Base-by-base conservation (phyloP, 169 alveolate species). In the Eimeria zaria region DNA sequence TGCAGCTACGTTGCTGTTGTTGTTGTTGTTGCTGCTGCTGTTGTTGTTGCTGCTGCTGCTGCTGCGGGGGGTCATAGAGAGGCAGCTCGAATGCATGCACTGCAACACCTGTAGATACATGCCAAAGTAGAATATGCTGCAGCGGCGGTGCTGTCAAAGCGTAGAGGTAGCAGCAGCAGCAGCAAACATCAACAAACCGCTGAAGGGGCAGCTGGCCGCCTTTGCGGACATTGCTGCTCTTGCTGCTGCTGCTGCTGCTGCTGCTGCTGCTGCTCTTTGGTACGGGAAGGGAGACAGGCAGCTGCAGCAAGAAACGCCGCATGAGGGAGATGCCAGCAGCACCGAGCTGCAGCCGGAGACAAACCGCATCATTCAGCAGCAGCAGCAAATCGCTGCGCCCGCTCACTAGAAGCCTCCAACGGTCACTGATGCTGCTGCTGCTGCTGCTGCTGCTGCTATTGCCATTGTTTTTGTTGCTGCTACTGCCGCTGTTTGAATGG, bases 81-180 rank as follows among this genome's bases (percentile, higher is more conserved):
- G 91, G 91, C 91, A 83, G 74, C 74, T 83, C 91, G 48, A 83
- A 5, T 39, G 91, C 91, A 83, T 83, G 91, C 91, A 83, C 51
- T 55, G 91, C 91, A 2, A 55, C 91, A 30, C 91, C 91, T 83
- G 91, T 30, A 30, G 89, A 48, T n/a, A 51, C 89, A 81, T 30
- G 6, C 89, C 89, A 81, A 51, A 81, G 46, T 18, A 81, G 89
- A 18, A 51, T 62, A 5, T 81, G 89, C 89, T 81, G 89, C 41
- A 81, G 89, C 64, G 89, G 89, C 71, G 89, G 89, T 46, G 89
- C 51, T 8, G 64, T 81, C 5, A 81, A 33, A 8, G 89, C 89
- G 30, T 36, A 81, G 30, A 81, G 89, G 71, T 81, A 81, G 24
- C 16, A 51, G 89, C 73, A 46, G 89, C 89, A 48, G 89, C 89